Evolutionary conservation across 345 rosid genomes (phyloP), one percentile per base, ranked within the genome.

Genomic region (Eucalyptus marginata): DNA sequence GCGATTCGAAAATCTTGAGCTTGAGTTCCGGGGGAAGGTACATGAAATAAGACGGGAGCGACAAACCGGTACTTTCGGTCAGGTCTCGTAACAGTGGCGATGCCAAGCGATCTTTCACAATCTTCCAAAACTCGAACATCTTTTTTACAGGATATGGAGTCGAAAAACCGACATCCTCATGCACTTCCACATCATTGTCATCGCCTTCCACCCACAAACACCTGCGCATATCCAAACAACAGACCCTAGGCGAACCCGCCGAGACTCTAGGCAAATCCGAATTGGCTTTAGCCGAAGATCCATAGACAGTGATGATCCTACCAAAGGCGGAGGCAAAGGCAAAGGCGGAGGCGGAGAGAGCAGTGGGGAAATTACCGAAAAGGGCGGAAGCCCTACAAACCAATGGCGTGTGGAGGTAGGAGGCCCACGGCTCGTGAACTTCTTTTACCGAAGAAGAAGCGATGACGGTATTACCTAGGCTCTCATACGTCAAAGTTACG

Each of bases 91-190:
- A 89, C 92, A 96, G 91, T 14, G 96, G 98, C 50, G 89, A 92
- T 27, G 89, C 95, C 89, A 96, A 91, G 46, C 93, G 93, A 89
- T 96, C 97, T 89, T 96, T 96, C 33, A 95, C 96, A 89, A 90
- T 88, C 90, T 93, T 96, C 98, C 97, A 97, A 47, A 94, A 94
- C 91, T 94, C 87, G n/a, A 97, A 95, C 85, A 62, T 62, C 16
- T 6, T 29, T 62, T 62, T 62, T 12, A 62, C 33, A 1, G 68
- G 68, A 62, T 62, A 62, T 62, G 68, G 13, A 62, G 31, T 62
- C 68, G 31, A 29, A 62, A 62, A 62, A 13, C 87, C 86, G 13
- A 87, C 87, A 87, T 90, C 68, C 16, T 86, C 88, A 87, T 91
- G 90, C 86, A 64, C 49, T 51, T 4, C 44, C 36, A 49, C 25